Base-by-base conservation (phyloP, 2,329 filamentous ascomycete genomes). In the Pyrenochaeta sp. region DNA sequence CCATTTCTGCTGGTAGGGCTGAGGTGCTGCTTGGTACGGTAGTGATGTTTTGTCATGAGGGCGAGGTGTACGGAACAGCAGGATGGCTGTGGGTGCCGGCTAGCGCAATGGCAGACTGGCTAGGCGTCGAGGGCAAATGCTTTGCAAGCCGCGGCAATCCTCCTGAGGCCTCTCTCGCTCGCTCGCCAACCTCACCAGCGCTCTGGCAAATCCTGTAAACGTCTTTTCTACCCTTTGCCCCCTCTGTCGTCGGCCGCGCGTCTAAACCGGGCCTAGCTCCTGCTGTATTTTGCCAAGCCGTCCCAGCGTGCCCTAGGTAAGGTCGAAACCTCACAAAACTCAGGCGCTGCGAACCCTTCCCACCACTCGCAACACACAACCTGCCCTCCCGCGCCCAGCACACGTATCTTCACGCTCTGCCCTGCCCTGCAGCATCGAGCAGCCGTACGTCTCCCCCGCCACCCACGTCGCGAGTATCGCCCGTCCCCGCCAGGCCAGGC, bases 401-500 rank as follows among this genome's bases (percentile, higher is more conserved):
- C 50, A 47, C 58, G 43, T 56, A 48, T 58, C 45, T 43, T 45
- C 60, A 59, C 59, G 54, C 64, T 60, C 56, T 54, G 52, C 59
- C 48, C 61, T 66, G 59, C 60, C 46, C 54, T 61, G 61, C 65
- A 58, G 63, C 58, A 53, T 39, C 53, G 55, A 66, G 60, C 56
- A 55, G 33, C 50, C 47, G 53, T 54, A 51, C 55, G 37, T 51
- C 58, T 41, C 53, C 58, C 50, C 56, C 60, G 56, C 61, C 54
- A 49, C 58, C 44, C 53, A 43, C 50, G 39, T 56, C 53, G 53
- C 61, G 42, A 58, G 47, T 57, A 55, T 39, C 45, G 41, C 54
- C n/a, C 55, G 56, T 51, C 60, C 49, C 53, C 49, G 46, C 63
- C 61, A 45, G 59, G 60, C 63, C 66, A 71, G 71, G 73, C 74